Evolutionary conservation across 768 basidiomycete genomes (phyloP).

Genomic region (Lyophyllum atratum): DNA sequence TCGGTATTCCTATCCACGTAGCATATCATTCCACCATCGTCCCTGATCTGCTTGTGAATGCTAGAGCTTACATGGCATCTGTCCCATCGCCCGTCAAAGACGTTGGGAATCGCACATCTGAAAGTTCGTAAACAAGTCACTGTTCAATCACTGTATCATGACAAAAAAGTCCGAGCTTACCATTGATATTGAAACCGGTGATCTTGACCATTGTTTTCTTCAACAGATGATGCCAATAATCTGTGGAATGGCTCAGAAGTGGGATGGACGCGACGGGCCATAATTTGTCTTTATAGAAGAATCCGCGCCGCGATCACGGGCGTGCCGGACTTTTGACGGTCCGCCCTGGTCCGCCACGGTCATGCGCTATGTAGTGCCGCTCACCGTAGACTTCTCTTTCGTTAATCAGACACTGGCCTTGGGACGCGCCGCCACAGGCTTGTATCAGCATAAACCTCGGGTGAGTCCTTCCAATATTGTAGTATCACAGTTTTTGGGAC

Average conservation of each 20-base stretch:
- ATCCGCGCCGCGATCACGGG: background rate
- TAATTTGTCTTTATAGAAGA: background rate
- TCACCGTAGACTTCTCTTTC: too few species aligned
- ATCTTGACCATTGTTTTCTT: conserved; percentile 42
- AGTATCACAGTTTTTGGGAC: background rate
- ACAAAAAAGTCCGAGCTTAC: conserved; percentile 29
- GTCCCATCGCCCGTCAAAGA: conserved; percentile 90
- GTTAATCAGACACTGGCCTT: too few species aligned
- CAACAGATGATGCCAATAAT: background rate
- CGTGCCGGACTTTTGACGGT: background rate
- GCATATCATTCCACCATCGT: background rate
- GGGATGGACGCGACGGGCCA: background rate
- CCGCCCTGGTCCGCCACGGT: conserved; percentile 8
- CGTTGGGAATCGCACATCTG: conserved; percentile 92
- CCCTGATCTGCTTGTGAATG: background rate
- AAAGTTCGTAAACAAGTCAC: background rate
- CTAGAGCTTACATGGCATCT: conserved; percentile 78
- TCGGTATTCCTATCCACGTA: conserved; percentile 76
- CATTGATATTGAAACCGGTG: conserved; percentile 59
- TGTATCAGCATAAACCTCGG: background rate
- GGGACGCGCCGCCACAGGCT: background rate
- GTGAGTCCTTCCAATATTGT: background rate
- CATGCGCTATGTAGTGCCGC: background rate
- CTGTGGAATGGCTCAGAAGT: background rate
- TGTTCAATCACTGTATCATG: background rate